A percentile compares a stretch with the other conserved stretches of the same genome.
These are phyloP conservation scores for Nigrospora oryzae DNA, from an alignment of 2,329 filamentous ascomycete species.

Conservation along the genomic window DNA sequence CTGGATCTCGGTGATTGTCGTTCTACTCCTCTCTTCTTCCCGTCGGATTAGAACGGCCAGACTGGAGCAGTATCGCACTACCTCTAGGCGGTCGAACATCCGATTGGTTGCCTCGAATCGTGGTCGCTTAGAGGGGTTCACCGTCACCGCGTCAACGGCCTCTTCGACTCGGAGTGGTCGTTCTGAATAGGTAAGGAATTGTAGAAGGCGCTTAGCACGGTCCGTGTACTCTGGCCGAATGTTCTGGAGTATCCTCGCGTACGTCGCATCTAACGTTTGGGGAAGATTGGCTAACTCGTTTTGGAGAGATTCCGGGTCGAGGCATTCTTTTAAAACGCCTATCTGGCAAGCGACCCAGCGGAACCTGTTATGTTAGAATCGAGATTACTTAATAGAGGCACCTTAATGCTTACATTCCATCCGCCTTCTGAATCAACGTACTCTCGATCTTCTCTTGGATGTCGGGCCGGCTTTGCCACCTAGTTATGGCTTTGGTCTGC, in stretches of 20 bases:
- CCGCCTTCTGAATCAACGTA: constrained; percentile 11
- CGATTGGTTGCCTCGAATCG: constrained; percentile 15
- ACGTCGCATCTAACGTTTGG: constrained; percentile 11
- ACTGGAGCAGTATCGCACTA: constrained; percentile 10
- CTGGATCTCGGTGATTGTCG: constrained; percentile 5
- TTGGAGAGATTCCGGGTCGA: background rate
- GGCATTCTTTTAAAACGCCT: constrained; percentile 10
- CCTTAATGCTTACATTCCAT: constrained; percentile 18
- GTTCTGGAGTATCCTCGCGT: constrained; percentile 7
- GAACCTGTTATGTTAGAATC: constrained; percentile 10
- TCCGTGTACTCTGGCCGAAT: background rate
- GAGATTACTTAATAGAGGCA: background rate
- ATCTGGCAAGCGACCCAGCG: constrained; percentile 11
- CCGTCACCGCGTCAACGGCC: constrained; percentile 17
- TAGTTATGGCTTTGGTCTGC: constrained; percentile 12
- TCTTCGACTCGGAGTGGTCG: constrained; percentile 17
- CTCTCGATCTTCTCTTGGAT: constrained; percentile 14
- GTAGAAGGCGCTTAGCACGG: constrained; percentile 6
- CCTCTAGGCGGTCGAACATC: constrained; percentile 10
- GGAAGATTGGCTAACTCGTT: constrained; percentile 5
- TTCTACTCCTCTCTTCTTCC: background rate
- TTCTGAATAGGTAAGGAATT: constrained; percentile 13
- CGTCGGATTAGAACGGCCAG: constrained; percentile 5
- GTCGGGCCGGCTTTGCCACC: constrained; percentile 13
- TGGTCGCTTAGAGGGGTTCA: constrained; percentile 9